Percentiles rank a stretch among this genome's conserved stretches.
Conservation (phyloP, 129 eudicot genomes). For the Scalesia atractyloides region DNA sequence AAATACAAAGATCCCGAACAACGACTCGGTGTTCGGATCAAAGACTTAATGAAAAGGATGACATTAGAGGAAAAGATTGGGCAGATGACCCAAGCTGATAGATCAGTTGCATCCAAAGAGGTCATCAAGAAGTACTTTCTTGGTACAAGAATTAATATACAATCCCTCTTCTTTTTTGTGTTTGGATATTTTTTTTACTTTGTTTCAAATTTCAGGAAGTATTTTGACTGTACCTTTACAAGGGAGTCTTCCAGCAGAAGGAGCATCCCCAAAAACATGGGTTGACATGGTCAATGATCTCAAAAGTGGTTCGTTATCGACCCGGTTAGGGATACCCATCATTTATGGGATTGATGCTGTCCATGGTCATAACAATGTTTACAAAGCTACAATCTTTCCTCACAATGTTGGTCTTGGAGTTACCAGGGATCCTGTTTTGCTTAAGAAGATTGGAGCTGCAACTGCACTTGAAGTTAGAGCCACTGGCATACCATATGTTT, state of each 20-base stretch:
- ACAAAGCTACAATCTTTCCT: constrained; percentile 37
- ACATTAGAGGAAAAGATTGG: constrained; percentile 35
- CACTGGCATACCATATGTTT: constrained; percentile 70
- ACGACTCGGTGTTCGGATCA: constrained; percentile 21
- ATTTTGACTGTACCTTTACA: constrained; percentile 38
- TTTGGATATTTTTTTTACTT: not conserved
- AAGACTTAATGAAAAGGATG: constrained; percentile 33
- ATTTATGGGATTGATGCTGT: constrained; percentile 51
- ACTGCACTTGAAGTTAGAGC: constrained; percentile 95
- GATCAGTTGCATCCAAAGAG: constrained; percentile 24
- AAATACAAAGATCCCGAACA: constrained; percentile 29
- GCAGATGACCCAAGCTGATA: constrained; percentile 30
- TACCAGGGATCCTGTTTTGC: constrained; percentile 55
- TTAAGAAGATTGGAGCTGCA: constrained; percentile 82
- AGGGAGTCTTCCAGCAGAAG: constrained; percentile 48
- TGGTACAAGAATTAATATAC: constrained; percentile 9
- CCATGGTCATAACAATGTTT: constrained; percentile 39
- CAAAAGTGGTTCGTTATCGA: constrained; percentile 55
- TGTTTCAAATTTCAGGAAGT: constrained; percentile 44
- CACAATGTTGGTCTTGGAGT: constrained; percentile 38
- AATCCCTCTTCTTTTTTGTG: not conserved
- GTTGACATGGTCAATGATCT: constrained; percentile 53
- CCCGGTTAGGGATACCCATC: constrained; percentile 58
- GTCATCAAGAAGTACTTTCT: constrained; percentile 26
- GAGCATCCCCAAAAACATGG: constrained; percentile 58